These are phyloP conservation scores for Colletotrichum sp. DNA, from an alignment of 2,329 filamentous ascomycete species.

Conservation along the genomic window DNA sequence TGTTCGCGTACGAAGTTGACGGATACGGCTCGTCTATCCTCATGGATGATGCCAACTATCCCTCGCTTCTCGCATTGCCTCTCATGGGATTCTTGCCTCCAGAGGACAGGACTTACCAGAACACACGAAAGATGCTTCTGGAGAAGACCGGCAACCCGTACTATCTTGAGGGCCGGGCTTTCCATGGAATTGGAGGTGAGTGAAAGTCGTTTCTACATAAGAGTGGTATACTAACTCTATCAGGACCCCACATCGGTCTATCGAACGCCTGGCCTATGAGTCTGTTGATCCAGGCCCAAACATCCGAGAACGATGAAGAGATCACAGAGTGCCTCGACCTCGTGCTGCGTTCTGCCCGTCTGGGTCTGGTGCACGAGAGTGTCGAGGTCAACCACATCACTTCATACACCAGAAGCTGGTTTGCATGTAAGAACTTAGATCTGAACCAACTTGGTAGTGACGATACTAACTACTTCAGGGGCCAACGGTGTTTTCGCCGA, in stretches of 20 bases:
- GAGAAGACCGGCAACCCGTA: conserved; percentile 84
- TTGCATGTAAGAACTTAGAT: conserved; percentile 66
- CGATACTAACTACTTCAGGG: conserved; percentile 49
- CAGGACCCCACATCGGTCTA: conserved; percentile 76
- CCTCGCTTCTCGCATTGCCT: conserved; percentile 79
- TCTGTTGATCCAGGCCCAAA: conserved; percentile 89
- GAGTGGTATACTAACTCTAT: not conserved
- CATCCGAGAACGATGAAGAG: conserved; percentile 81
- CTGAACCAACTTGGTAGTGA: rapidly evolving
- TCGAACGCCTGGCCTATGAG: conserved; percentile 97
- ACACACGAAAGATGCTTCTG: conserved; percentile 82
- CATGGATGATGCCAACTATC: conserved; percentile 91
- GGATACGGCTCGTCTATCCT: conserved; percentile 82
- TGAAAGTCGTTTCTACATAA: not conserved
- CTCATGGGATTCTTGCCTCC: conserved; percentile 75
- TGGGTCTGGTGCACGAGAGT: conserved; percentile 91
- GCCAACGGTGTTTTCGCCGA: conserved; percentile 96
- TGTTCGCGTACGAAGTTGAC: conserved; percentile 89
- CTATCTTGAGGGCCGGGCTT: conserved; percentile 77
- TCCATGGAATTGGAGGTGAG: conserved; percentile 87
- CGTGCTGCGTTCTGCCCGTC: conserved; percentile 76
- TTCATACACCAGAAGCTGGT: conserved; percentile 89
- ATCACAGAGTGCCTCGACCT: conserved; percentile 75
- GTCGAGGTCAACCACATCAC: conserved; percentile 74
- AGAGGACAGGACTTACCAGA: conserved; percentile 77